Percentiles rank a stretch among this genome's conserved stretches.
phyloP scores from a whole-genome alignment of 768 basidiomycete genomes.

The Pluteus cervinus region DNA sequence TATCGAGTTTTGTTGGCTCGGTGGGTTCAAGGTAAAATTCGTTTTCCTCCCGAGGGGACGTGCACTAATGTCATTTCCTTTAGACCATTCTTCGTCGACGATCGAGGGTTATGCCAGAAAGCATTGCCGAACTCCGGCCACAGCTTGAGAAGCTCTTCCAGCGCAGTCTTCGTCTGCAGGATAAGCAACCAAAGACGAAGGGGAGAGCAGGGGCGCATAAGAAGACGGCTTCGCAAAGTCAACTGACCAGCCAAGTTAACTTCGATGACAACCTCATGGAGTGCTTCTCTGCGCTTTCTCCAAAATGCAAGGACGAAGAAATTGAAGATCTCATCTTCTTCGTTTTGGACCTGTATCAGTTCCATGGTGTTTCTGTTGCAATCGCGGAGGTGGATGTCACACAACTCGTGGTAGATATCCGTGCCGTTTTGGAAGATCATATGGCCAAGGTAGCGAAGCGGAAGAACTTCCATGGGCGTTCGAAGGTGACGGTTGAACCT shows the following conservation, averaged over 20 bases:
- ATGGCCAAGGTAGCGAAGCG: slow-evolving; percentile 27
- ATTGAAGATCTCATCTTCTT: slow-evolving; percentile 94
- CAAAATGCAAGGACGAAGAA: slow-evolving; percentile 86
- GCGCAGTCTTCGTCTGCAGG: slow-evolving; percentile 50
- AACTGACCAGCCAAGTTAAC: slow-evolving; percentile 35
- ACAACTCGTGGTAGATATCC: slow-evolving; percentile 84
- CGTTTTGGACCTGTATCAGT: slow-evolving; percentile 89
- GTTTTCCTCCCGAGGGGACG: slow-evolving; percentile 1
- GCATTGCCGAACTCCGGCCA: slow-evolving; percentile 50
- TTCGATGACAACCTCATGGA: slow-evolving; percentile 75
- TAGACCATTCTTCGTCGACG: slow-evolving; percentile 62
- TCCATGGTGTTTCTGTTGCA: slow-evolving; percentile 84
- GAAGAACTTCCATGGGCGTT: slow-evolving; percentile 17
- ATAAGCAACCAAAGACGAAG: slow-evolving; percentile 49
- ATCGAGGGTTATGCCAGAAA: slow-evolving; percentile 32
- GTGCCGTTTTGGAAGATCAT: slow-evolving; percentile 71
- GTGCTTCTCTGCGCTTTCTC: slow-evolving; percentile 80
- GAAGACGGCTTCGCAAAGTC: slow-evolving; percentile 25
- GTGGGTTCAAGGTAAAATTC: slow-evolving; percentile 83
- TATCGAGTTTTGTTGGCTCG: slow-evolving; percentile 95
- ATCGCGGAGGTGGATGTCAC: slow-evolving; percentile 89
- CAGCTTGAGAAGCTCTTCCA: slow-evolving; percentile 76
- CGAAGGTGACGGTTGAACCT: slow-evolving; percentile 11
- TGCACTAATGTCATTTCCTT: slow-evolving; percentile 2
- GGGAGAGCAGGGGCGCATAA: slow-evolving; percentile 21